Percentiles rank a stretch among this genome's conserved stretches.
phyloP scores from a whole-genome alignment of 345 rosid species.

The Xanthoceras sorbifolium region DNA sequence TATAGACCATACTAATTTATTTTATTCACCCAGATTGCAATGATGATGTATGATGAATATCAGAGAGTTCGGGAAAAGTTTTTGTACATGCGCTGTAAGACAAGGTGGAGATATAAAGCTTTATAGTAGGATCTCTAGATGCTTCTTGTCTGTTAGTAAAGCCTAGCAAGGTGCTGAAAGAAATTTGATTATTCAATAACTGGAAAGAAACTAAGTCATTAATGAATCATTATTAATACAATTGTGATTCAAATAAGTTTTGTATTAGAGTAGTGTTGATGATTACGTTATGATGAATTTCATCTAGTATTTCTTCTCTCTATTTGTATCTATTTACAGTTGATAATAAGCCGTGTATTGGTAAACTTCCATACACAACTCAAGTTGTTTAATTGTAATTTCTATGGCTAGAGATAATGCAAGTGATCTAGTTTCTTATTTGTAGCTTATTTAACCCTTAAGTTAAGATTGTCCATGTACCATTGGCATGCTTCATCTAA shows the following conservation, averaged over 20 bases:
- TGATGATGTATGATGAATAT: slow-evolving; percentile 94
- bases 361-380: background rate
- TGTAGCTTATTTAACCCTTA: background rate
- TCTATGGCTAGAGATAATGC: background rate
- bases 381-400: background rate
- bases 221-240: background rate
- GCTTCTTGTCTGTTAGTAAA: slow-evolving; percentile 27
- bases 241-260: slow-evolving; percentile 13
- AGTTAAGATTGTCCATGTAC: background rate
- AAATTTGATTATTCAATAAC: slow-evolving; percentile 8
- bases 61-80: slow-evolving; percentile 49
- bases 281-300: slow-evolving; percentile 3
- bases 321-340: background rate
- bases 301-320: background rate
- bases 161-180: slow-evolving; percentile 16
- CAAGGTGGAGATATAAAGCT: slow-evolving; percentile 59
- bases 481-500: background rate
- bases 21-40: slow-evolving; percentile 89
- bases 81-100: slow-evolving; percentile 56
- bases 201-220: slow-evolving; percentile 11
- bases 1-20: slow-evolving; percentile 47
- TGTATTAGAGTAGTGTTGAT: background rate
- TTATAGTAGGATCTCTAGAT: slow-evolving; percentile 30
- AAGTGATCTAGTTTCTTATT: background rate
- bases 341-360: background rate